Base-by-base conservation (phyloP, 192 early-diverging fungal genomes). In the Obelidium mucronatum region DNA sequence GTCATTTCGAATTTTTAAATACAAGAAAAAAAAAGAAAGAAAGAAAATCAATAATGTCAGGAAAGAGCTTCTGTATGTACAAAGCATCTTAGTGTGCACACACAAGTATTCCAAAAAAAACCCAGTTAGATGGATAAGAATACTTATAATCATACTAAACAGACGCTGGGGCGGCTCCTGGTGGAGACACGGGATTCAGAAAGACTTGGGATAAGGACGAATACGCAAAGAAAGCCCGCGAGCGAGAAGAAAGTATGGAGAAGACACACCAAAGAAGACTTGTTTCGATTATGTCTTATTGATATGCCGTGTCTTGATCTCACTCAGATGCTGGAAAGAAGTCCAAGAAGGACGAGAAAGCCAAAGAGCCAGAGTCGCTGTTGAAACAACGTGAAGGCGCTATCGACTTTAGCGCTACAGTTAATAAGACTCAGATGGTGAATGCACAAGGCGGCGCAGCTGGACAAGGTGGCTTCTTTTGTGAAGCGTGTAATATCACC, bases 371-470 rank as follows among this genome's bases (percentile, higher is more conserved):
- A 68, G 74, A 76, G 33, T 62, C 40, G 40, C 85, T 89, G 56
- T 83, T 90, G 65, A 78, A 87, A 68, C 84, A 80, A 30, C 89
- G 87, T 71, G 88, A 79, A 36, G 87, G 88, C 51, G 79, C 86
- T 42, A 69, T 97, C 8, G 86, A 94, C 54, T 81, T 97, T 1
- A 90, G 91, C 40, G 81, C 84, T 6, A 91, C 91, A 71, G 81
- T 97, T 6, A 93, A 93, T 73, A 96, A 94, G 74, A 92, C 90
- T 1, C 90, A 93, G 71, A 88, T 97, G 22, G 93, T 97, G 2
- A 87, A 92, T 62, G 81, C 85, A 17, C 22, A 24, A 8, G 48
- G 42, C 28, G 60, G 31, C 24, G 66, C 8, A 3, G 8, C 37
- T 24, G 67, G 22, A 30, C 67, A 69, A 42, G 86, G 88, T 58